Percentiles rank a stretch among this genome's conserved stretches.
These are phyloP conservation scores for Amphirosellinia nigrospora DNA, from an alignment of 495 filamentous ascomycete genomes.

Conservation along the genomic window DNA sequence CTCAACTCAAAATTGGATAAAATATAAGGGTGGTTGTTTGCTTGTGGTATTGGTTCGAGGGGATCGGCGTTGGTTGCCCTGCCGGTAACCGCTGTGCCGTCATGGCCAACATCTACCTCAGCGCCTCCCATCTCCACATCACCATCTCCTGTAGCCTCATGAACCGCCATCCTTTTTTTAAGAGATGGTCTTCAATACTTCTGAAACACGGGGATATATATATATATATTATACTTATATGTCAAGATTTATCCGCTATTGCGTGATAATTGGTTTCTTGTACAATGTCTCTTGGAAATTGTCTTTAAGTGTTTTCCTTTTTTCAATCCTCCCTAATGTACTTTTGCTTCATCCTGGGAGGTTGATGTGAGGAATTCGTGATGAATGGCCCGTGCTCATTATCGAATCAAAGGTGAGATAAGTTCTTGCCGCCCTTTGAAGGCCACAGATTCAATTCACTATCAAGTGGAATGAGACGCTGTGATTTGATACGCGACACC, in stretches of 20 bases:
- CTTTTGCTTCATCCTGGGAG: slow-evolving; percentile 25
- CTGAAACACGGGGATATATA: background rate
- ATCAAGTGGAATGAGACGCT: background rate
- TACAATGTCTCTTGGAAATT: background rate
- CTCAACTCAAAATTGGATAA: slow-evolving; percentile 22
- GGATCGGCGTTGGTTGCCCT: slow-evolving; percentile 9
- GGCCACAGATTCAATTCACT: background rate
- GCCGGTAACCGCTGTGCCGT: slow-evolving; percentile 15
- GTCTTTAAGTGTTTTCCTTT: background rate
- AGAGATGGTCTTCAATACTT: background rate
- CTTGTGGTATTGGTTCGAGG: slow-evolving; percentile 14
- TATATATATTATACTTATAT: background rate
- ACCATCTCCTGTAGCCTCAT: slow-evolving; percentile 4
- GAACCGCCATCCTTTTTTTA: slow-evolving; percentile 13
- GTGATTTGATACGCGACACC: background rate
- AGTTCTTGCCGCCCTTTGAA: background rate
- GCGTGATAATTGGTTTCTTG: background rate
- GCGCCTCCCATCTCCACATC: slow-evolving; percentile 30
- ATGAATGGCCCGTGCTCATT: slow-evolving; percentile 23
- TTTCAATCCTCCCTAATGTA: slow-evolving; percentile 12
- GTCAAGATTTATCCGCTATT: too few relatives aligned
- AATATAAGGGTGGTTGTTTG: slow-evolving; percentile 13
- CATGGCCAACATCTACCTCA: slow-evolving; percentile 13
- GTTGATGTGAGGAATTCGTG: slow-evolving; percentile 20
- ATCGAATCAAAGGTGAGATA: slow-evolving; percentile 3